Evolutionary conservation across 352 stramenopile species (phyloP).

Genomic region (Phytophthora rubi): DNA sequence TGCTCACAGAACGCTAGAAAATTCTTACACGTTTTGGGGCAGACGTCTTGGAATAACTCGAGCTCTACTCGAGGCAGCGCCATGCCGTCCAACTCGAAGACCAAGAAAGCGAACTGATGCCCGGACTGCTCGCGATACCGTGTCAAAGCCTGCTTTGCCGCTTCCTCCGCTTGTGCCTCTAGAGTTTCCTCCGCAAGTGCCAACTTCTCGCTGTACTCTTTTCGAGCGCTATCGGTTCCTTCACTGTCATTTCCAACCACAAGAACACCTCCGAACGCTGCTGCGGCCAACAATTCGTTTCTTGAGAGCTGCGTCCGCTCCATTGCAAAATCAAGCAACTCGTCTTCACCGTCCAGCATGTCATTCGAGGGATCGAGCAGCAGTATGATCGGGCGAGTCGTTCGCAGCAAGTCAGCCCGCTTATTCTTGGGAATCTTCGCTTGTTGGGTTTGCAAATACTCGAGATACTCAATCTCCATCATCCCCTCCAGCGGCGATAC

Average conservation of each 20-base stretch:
- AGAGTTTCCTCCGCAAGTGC: constrained; percentile 55
- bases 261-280: constrained; percentile 46
- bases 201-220: constrained; percentile 41
- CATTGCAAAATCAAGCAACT: constrained; percentile 59
- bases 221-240: constrained; percentile 15
- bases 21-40: constrained; percentile 75
- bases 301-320: constrained; percentile 59
- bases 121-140: constrained; percentile 53
- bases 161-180: constrained; percentile 52
- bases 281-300: constrained; percentile 58
- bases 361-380: constrained; percentile 44
- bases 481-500: constrained; percentile 56
- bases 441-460: constrained; percentile 40
- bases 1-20: constrained; percentile 75
- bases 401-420: constrained; percentile 33
- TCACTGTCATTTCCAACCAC: constrained; percentile 21
- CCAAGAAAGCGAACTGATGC: constrained; percentile 63
- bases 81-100: constrained; percentile 69
- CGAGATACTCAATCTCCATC: constrained; percentile 64
- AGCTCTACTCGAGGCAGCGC: constrained; percentile 69
- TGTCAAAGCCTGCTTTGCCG: constrained; percentile 49
- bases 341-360: constrained; percentile 66
- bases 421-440: constrained; percentile 42
- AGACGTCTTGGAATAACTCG: constrained; percentile 69
- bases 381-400: constrained; percentile 55